phyloP scores from a whole-genome alignment of 257 asterid genomes.

The Perilla frutescens region DNA sequence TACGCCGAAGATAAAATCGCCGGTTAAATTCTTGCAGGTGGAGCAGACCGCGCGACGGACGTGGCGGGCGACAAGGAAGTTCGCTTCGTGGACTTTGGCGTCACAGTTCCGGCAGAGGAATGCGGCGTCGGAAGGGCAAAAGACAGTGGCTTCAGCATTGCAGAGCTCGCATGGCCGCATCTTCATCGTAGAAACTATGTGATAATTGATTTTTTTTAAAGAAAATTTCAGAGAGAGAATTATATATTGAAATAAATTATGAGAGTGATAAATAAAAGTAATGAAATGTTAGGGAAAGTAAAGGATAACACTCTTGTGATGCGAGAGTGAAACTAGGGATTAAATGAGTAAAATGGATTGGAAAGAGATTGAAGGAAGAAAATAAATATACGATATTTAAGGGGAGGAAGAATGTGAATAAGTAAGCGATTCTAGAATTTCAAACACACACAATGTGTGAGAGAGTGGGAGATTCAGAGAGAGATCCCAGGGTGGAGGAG shows the following conservation, averaged over 20 bases:
- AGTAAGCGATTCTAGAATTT: too few species aligned
- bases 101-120: slow-evolving; percentile 66
- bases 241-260: too few species aligned
- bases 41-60: slow-evolving; percentile 52
- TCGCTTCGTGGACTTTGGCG: slow-evolving; percentile 57
- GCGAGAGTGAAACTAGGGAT: too few species aligned
- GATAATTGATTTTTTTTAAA: too few species aligned
- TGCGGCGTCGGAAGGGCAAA: slow-evolving; percentile 66
- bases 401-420: background rate
- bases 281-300: too few species aligned
- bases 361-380: background rate
- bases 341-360: background rate
- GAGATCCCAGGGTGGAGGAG: background rate
- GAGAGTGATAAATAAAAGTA: too few species aligned
- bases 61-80: slow-evolving; percentile 74
- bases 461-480: slow-evolving; percentile 1
- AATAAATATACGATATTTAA: background rate
- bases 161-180: slow-evolving; percentile 58
- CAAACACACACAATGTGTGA: too few species aligned
- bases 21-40: slow-evolving; percentile 36
- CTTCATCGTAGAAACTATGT: background rate
- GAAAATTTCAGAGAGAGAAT: too few species aligned
- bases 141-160: slow-evolving; percentile 46
- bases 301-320: too few species aligned
- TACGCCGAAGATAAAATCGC: slow-evolving; percentile 17